phyloP scores from a whole-genome alignment of 2,329 filamentous ascomycete genomes.

The Neocatenulostroma microsporum region DNA sequence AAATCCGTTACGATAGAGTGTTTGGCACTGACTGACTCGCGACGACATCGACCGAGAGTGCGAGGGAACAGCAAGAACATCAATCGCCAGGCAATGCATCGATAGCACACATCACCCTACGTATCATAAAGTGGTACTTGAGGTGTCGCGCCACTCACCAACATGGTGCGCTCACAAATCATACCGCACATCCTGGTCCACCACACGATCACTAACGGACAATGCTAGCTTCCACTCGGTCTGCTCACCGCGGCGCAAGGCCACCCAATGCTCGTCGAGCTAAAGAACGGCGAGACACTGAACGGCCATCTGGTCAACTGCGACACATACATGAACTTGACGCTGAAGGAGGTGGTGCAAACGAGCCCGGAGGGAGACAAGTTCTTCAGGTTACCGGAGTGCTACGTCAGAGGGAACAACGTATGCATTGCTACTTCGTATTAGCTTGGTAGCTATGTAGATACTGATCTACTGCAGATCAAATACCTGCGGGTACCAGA shows the following conservation, averaged over 20 bases:
- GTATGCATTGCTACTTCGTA: constrained; percentile 45
- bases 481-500: constrained; percentile 96
- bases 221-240: constrained; percentile 55
- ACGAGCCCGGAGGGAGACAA: constrained; percentile 92
- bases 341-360: constrained; percentile 92
- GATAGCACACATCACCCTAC: too few relatives aligned
- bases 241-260: constrained; percentile 93
- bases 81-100: too few relatives aligned
- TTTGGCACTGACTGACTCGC: too few relatives aligned
- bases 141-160: too few relatives aligned
- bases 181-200: too few relatives aligned
- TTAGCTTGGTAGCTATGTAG: background rate
- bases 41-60: too few relatives aligned
- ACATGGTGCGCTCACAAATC: constrained; percentile 20
- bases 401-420: constrained; percentile 96
- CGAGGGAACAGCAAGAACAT: too few relatives aligned
- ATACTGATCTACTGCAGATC: constrained; percentile 55
- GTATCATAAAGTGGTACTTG: too few relatives aligned
- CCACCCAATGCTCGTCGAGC: constrained; percentile 94
- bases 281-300: constrained; percentile 94
- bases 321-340: constrained; percentile 99
- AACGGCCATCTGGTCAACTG: constrained; percentile 94
- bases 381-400: constrained; percentile 85
- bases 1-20: too few relatives aligned
- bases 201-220: constrained; percentile 25